phyloP scores from a whole-genome alignment of 768 basidiomycete species.

The Termitomyces sp. region DNA sequence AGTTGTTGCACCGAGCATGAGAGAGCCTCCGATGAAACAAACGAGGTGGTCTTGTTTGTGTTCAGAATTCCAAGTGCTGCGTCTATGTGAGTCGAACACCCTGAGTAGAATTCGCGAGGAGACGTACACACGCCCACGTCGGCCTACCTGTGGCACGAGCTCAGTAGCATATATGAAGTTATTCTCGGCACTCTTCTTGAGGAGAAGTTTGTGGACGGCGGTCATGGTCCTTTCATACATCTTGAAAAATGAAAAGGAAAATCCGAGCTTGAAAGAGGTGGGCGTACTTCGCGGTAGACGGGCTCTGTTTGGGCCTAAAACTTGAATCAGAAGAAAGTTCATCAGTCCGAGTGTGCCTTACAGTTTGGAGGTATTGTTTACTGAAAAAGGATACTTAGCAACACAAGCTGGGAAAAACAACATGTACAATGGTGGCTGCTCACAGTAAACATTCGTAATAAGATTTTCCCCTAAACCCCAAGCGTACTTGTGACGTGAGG shows the following conservation, averaged over 20 bases:
- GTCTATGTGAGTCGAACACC: neutral
- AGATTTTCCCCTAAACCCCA: constrained; percentile 92
- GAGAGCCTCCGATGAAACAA: constrained; percentile 89
- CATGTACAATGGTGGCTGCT: constrained; percentile 11
- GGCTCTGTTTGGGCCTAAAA: constrained; percentile 66
- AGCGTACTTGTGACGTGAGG: constrained; percentile 68
- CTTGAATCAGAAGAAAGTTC: neutral
- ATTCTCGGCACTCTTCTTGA: constrained; percentile 54
- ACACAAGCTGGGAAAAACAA: neutral
- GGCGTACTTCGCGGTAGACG: constrained; percentile 66
- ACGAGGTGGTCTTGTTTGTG: constrained; percentile 96
- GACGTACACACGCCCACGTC: constrained; percentile 29
- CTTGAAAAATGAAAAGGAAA: constrained; percentile 27
- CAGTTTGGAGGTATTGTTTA: constrained; percentile 85
- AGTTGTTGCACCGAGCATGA: constrained; percentile 83
- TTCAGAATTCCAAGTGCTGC: constrained; percentile 61
- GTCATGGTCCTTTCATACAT: constrained; percentile 87
- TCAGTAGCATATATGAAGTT: constrained; percentile 78
- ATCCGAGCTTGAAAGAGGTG: neutral
- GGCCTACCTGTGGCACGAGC: constrained; percentile 51
- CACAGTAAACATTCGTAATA: constrained; percentile 91
- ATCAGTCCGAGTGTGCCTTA: constrained; percentile 17
- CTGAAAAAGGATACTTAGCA: constrained; percentile 19
- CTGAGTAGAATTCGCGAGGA: neutral
- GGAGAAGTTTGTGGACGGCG: constrained; percentile 69